These are phyloP conservation scores for Daldinia grandis DNA, from an alignment of 495 filamentous ascomycete species.

Conservation along the genomic window DNA sequence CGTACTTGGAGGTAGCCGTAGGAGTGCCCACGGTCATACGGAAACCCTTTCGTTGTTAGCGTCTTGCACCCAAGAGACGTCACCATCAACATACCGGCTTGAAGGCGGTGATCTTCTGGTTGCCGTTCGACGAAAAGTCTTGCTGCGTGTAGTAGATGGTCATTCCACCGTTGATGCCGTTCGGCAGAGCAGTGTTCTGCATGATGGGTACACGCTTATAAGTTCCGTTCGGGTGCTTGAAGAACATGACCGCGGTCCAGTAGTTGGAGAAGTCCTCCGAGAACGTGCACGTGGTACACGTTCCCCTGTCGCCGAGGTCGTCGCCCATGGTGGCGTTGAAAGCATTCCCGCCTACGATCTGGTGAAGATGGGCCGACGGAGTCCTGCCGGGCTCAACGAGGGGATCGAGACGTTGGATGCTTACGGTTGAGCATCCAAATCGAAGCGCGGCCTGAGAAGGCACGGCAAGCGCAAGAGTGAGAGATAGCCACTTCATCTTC, in stretches of 20 bases:
- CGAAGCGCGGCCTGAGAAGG: conserved; percentile 57
- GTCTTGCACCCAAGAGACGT: neutral
- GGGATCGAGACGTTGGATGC: conserved; percentile 59
- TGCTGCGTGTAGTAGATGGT: conserved; percentile 65
- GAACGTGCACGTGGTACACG: conserved; percentile 59
- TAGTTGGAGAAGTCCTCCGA: conserved; percentile 60
- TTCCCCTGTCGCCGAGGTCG: conserved; percentile 52
- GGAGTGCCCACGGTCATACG: conserved; percentile 63
- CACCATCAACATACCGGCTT: conserved; percentile 49
- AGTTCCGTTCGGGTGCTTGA: conserved; percentile 61
- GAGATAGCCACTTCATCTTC: conserved; percentile 58
- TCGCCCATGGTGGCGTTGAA: conserved; percentile 60
- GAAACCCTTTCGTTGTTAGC: conserved; percentile 54
- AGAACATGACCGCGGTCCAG: conserved; percentile 63
- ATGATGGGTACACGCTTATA: conserved; percentile 61
- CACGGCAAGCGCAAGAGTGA: conserved; percentile 49
- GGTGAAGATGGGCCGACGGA: conserved; percentile 60
- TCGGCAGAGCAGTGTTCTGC: conserved; percentile 57
- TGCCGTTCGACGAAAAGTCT: conserved; percentile 55
- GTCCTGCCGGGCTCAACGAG: conserved; percentile 57
- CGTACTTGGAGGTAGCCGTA: conserved; percentile 44
- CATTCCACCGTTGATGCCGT: conserved; percentile 61
- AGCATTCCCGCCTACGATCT: conserved; percentile 60
- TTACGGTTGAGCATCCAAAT: conserved; percentile 59
- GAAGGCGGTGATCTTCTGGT: conserved; percentile 60